These are phyloP conservation scores for Yamadazyma sp. DNA, from an alignment of 1,139 yeast species.

Conservation along the genomic window DNA sequence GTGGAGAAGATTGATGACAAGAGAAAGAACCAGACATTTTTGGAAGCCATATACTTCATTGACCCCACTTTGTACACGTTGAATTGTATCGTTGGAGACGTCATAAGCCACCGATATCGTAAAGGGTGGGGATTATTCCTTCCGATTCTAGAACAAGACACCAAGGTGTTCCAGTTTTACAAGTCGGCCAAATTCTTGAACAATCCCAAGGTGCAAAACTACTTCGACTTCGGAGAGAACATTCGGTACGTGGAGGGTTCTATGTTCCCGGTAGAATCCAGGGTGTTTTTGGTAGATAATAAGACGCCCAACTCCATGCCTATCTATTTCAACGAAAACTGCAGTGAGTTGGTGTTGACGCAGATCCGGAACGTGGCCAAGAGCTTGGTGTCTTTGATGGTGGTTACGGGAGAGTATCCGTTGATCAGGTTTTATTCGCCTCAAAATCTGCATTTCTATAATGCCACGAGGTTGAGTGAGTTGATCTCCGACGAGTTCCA, in stretches of 20 bases:
- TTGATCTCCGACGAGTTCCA: slow-evolving; percentile 77
- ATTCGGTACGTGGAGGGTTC: slow-evolving; percentile 28
- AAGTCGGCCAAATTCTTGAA: slow-evolving; percentile 28
- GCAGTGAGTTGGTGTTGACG: slow-evolving; percentile 58
- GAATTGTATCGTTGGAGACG: slow-evolving; percentile 45
- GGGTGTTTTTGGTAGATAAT: slow-evolving; percentile 40
- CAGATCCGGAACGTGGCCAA: slow-evolving; percentile 62
- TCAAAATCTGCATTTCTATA: slow-evolving; percentile 38
- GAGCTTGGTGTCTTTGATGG: slow-evolving; percentile 68
- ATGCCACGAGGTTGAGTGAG: slow-evolving; percentile 66
- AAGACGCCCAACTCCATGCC: slow-evolving; percentile 62
- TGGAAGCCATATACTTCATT: slow-evolving; percentile 44
- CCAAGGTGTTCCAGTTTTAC: slow-evolving; percentile 25
- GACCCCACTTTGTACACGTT: slow-evolving; percentile 39
- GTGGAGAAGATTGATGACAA: slow-evolving; percentile 39
- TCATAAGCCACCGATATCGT: slow-evolving; percentile 37
- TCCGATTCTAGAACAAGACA: slow-evolving; percentile 29
- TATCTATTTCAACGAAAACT: slow-evolving; percentile 66
- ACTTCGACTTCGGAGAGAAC: slow-evolving; percentile 30
- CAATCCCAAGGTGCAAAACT: slow-evolving; percentile 31
- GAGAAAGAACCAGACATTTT: slow-evolving; percentile 36
- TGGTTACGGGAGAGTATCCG: slow-evolving; percentile 86
- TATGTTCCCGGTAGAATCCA: slow-evolving; percentile 36
- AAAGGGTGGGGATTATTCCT: slow-evolving; percentile 40
- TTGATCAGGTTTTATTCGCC: slow-evolving; percentile 71